phyloP scores from a whole-genome alignment of 2,329 filamentous ascomycete genomes.

The Nothophoma quercina region DNA sequence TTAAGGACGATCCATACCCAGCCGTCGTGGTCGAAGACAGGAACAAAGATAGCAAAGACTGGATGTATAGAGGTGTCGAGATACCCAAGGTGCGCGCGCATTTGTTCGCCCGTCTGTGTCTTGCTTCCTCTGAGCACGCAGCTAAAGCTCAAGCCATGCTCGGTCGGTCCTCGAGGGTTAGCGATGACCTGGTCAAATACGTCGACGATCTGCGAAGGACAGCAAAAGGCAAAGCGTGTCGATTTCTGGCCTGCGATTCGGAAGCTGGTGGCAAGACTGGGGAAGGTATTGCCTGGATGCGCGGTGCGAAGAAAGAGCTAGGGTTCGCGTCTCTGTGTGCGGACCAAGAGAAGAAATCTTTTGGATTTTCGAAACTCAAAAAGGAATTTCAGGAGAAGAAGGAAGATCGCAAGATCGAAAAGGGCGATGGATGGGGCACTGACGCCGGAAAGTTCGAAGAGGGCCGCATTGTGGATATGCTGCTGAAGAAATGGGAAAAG shows the following conservation, averaged over 20 bases:
- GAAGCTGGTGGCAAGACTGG: conserved; percentile 84
- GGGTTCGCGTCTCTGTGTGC: conserved; percentile 62
- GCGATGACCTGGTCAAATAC: conserved; percentile 74
- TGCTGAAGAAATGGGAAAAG: conserved; percentile 88
- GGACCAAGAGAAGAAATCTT: conserved; percentile 56
- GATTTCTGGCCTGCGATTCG: conserved; percentile 90
- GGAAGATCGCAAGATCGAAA: conserved; percentile 82
- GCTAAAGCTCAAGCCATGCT: conserved; percentile 69
- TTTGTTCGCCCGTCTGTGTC: conserved; percentile 84
- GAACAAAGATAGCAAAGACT: conserved; percentile 85
- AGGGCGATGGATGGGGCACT: conserved; percentile 74
- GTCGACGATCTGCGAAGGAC: conserved; percentile 77
- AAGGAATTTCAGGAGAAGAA: conserved; percentile 78
- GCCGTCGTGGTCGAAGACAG: conserved; percentile 80
- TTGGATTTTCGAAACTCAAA: conserved; percentile 70
- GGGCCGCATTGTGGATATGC: conserved; percentile 81
- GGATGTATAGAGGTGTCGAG: conserved; percentile 93
- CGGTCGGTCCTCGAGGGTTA: conserved; percentile 57
- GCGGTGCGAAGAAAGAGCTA: conserved; percentile 77
- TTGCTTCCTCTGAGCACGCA: conserved; percentile 88
- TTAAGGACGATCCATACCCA: conserved; percentile 95
- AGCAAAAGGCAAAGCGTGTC: conserved; percentile 82
- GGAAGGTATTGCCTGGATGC: conserved; percentile 85
- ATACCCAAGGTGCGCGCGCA: conserved; percentile 89
- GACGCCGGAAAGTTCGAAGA: conserved; percentile 90